These are phyloP conservation scores for Delphinella strobiligena DNA, from an alignment of 2,329 filamentous ascomycete genomes.

Conservation along the genomic window DNA sequence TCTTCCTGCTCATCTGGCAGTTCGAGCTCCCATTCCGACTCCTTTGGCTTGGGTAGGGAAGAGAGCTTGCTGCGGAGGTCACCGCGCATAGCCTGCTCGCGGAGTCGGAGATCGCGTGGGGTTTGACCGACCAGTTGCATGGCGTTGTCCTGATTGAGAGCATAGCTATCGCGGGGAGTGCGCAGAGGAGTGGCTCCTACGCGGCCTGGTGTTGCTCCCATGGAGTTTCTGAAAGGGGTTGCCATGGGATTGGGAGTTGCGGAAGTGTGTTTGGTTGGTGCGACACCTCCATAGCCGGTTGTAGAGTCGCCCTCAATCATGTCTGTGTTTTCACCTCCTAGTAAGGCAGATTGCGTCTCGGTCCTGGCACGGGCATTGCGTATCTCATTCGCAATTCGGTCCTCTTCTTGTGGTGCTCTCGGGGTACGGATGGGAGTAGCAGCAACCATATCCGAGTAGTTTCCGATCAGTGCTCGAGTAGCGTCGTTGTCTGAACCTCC, in stretches of 20 bases:
- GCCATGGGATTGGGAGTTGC: constrained; percentile 94
- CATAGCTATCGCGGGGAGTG: constrained; percentile 78
- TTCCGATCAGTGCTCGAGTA: constrained; percentile 74
- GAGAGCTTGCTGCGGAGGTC: constrained; percentile 64
- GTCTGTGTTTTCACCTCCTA: constrained; percentile 89
- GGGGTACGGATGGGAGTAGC: constrained; percentile 86
- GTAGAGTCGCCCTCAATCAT: constrained; percentile 70
- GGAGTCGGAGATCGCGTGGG: constrained; percentile 60
- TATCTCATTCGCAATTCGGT: constrained; percentile 93
- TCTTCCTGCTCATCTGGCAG: constrained; percentile 73
- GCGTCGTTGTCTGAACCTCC: constrained; percentile 71
- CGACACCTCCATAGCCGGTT: constrained; percentile 77
- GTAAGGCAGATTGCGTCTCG: constrained; percentile 81
- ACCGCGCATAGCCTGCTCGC: constrained; percentile 55
- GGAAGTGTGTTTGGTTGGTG: constrained; percentile 66
- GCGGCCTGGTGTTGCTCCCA: constrained; percentile 47
- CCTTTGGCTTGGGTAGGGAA: constrained; percentile 80
- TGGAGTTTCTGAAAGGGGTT: constrained; percentile 62
- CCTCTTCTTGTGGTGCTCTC: constrained; percentile 80
- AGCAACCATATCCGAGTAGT: constrained; percentile 71
- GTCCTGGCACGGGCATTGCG: constrained; percentile 85
- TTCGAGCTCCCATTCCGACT: constrained; percentile 88
- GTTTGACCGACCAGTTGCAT: constrained; percentile 62
- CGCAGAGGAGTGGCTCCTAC: constrained; percentile 72
- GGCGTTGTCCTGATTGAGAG: constrained; percentile 62